phyloP scores from a whole-genome alignment of 768 basidiomycete genomes.

The Psilocybe cubensis region DNA sequence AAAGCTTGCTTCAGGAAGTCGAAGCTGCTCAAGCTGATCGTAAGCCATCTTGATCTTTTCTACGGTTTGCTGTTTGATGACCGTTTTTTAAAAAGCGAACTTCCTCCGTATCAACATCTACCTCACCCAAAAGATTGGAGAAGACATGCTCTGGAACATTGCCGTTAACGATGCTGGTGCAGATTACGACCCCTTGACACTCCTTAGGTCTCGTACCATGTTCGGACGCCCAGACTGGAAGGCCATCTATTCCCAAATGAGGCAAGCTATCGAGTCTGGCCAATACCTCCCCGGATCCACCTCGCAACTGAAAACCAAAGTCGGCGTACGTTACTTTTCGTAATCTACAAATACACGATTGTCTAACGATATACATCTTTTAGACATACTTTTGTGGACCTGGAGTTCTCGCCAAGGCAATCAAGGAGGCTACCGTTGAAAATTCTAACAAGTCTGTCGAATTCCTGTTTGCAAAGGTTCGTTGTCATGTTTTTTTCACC shows the following conservation, averaged over 20 bases:
- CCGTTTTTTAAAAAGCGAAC: slow-evolving; percentile 59
- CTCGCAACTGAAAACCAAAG: slow-evolving; percentile 79
- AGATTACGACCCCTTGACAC: slow-evolving; percentile 87
- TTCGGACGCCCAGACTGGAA: slow-evolving; percentile 94
- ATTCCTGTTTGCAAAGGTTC: slow-evolving; percentile 83
- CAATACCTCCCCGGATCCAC: slow-evolving; percentile 81
- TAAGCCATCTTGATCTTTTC: slow-evolving; percentile 41
- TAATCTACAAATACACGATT: slow-evolving; percentile 4
- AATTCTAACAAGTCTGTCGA: slow-evolving; percentile 59
- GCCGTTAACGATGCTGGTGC: slow-evolving; percentile 86
- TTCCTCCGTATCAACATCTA: slow-evolving; percentile 93
- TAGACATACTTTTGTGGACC: slow-evolving; percentile 94
- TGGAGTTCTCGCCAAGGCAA: slow-evolving; percentile 68
- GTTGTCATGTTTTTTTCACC: neutral
- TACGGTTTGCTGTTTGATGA: neutral
- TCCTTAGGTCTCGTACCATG: slow-evolving; percentile 86
- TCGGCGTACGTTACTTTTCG: slow-evolving; percentile 61
- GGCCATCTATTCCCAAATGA: slow-evolving; percentile 75
- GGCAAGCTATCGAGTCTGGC: slow-evolving; percentile 78
- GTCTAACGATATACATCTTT: slow-evolving; percentile 13
- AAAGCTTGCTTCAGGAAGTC: slow-evolving; percentile 83
- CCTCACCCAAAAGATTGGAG: slow-evolving; percentile 82
- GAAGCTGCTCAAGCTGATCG: slow-evolving; percentile 90
- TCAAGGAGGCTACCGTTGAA: slow-evolving; percentile 71
- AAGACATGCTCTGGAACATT: slow-evolving; percentile 93